These are phyloP conservation scores for Xerocomellus amylosporus DNA, from an alignment of 768 basidiomycete genomes.

Conservation along the genomic window DNA sequence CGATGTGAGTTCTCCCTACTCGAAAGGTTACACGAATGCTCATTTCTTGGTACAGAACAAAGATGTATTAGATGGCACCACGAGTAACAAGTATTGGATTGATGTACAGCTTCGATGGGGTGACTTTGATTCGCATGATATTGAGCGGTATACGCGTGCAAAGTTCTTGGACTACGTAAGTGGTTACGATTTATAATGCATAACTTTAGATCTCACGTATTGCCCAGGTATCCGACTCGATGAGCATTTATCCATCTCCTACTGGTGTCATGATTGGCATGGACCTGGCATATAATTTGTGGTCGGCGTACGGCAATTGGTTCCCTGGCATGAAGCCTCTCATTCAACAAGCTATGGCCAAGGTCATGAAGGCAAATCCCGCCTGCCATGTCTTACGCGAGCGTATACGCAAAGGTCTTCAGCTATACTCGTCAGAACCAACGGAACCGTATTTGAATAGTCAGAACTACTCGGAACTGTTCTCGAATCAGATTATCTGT, in stretches of 20 bases:
- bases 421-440: conserved; percentile 97
- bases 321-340: conserved; percentile 99
- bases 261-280: conserved; percentile 99
- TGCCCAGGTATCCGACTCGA: conserved; percentile 81
- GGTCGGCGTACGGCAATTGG: conserved; percentile 99
- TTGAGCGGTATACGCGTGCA: conserved; percentile 96
- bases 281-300: conserved; percentile 97
- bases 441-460: conserved; percentile 99
- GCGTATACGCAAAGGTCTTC: conserved; percentile 97
- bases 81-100: conserved; percentile 98
- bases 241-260: conserved; percentile 99
- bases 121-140: conserved; percentile 98
- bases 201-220: conserved; percentile 6
- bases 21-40: neutral
- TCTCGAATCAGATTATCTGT: conserved; percentile 98
- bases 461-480: conserved; percentile 94
- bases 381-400: conserved; percentile 96
- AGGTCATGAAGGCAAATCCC: conserved; percentile 99
- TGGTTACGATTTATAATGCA: neutral
- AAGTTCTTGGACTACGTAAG: conserved; percentile 97
- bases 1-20: conserved; percentile 54
- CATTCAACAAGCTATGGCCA: conserved; percentile 98
- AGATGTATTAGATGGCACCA: conserved; percentile 96
- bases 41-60: conserved; percentile 56
- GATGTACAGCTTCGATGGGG: conserved; percentile 96